Base-by-base conservation (phyloP, 1,284 basidiomycete species). In the Rhodotorula sp. region DNA sequence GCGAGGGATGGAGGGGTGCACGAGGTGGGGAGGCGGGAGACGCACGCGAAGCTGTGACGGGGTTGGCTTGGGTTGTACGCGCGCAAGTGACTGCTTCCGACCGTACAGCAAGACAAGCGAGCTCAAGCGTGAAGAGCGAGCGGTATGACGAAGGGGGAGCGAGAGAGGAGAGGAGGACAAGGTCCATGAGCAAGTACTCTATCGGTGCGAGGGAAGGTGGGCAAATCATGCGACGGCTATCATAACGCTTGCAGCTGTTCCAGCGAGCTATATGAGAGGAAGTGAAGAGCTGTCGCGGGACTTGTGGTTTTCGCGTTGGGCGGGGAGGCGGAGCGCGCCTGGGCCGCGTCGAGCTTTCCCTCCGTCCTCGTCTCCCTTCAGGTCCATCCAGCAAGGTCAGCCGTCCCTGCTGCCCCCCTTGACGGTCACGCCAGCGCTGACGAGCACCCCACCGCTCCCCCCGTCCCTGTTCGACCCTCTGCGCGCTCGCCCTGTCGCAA, bases 361-460 rank as follows among this genome's bases (percentile, higher is more conserved):
- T 27, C n/a, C 56, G 56, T 57, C 56, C 56, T 57, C 56, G 56
- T 57, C 56, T 39, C 56, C 37, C 56, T 57, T 57, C 56, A 57
- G 61, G 51, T 54, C 60, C 51, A 55, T 51, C 37, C 61, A 55
- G 36, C 37, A 54, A 64, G 34, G 39, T 58, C 27, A 3, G 57
- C 27, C 25, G 21, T 21, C 61, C 61, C n/a, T 25, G 13, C 37
- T 41, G 32, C 29, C 37, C 37, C 36, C 10, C n/a, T 21, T 0
- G 1, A 17, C n/a, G n/a, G n/a, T 48, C 15, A 17, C n/a, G 4
- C 61, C 1, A n/a, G 19, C 1, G 27, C 50, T 51, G 50, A 51
- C 50, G 50, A 51, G 50, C 50, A 22, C 61, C 50, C 37, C 8
- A 34, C 37, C 19, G 41, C 58, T 8, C 44, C 58, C 44, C 44